phyloP scores from a whole-genome alignment of 768 basidiomycete genomes.

The Coprinopsis cinerea region DNA sequence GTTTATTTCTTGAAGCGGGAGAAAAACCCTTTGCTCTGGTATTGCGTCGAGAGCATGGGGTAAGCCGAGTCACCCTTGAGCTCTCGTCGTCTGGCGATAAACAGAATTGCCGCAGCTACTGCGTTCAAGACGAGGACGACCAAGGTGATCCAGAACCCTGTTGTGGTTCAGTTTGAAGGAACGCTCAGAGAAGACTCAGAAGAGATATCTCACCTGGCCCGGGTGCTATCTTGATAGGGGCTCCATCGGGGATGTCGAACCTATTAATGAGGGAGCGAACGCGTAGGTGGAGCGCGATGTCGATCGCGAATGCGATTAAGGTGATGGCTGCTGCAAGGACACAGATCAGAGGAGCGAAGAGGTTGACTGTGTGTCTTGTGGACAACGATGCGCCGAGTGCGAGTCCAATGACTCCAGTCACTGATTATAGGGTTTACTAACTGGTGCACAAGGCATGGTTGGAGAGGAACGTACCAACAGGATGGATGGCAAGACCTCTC shows the following conservation, averaged over 20 bases:
- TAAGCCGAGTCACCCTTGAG: slow-evolving; percentile 1
- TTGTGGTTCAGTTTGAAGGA: background rate
- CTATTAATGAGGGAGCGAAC: background rate
- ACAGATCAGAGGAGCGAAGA: slow-evolving; percentile 59
- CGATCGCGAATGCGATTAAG: slow-evolving; percentile 68
- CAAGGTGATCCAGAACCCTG: slow-evolving; percentile 14
- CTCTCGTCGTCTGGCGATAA: slow-evolving; percentile 11
- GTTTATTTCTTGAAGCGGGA: slow-evolving; percentile 1
- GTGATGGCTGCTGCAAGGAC: slow-evolving; percentile 67
- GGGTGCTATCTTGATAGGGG: background rate
- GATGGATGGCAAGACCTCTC: slow-evolving; percentile 67
- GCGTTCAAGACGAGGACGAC: slow-evolving; percentile 6
- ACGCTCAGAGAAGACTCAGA: background rate
- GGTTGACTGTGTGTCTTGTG: slow-evolving; percentile 45
- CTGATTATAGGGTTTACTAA: slow-evolving; percentile 19
- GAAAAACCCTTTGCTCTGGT: slow-evolving; percentile 1
- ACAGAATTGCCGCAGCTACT: slow-evolving; percentile 1
- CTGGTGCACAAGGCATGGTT: background rate
- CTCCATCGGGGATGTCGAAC: background rate
- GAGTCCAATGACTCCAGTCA: slow-evolving; percentile 52
- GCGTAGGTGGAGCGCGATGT: slow-evolving; percentile 51
- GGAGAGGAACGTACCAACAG: slow-evolving; percentile 60
- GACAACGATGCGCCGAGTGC: slow-evolving; percentile 40
- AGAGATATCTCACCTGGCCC: slow-evolving; percentile 4
- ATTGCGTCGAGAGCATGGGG: slow-evolving; percentile 6